These are phyloP conservation scores for Colletotrichum sp. DNA, from an alignment of 2,329 filamentous ascomycete species.

Conservation along the genomic window DNA sequence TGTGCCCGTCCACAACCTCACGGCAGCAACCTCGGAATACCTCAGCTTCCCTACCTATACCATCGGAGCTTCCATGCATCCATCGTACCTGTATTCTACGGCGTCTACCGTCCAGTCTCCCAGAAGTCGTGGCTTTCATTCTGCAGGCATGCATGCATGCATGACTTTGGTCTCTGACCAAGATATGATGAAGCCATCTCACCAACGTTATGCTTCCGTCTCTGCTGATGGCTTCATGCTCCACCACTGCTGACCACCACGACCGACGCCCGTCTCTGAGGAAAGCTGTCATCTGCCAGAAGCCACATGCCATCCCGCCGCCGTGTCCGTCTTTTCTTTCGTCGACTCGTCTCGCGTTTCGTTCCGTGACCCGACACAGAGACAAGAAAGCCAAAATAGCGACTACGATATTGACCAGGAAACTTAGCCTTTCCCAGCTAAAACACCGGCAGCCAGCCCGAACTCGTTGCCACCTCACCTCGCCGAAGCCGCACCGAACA, in stretches of 20 bases:
- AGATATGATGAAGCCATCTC: background rate
- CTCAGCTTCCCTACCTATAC: background rate
- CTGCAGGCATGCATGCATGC: background rate
- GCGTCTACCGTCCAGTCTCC: background rate
- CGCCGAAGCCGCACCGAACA: background rate
- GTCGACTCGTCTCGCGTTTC: background rate
- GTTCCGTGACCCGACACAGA: background rate
- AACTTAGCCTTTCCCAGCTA: background rate
- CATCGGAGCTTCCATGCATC: background rate
- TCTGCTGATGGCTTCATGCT: background rate
- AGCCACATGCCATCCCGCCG: background rate
- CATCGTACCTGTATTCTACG: background rate
- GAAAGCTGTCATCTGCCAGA: background rate
- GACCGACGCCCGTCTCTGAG: background rate
- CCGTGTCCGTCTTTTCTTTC: background rate
- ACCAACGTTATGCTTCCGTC: background rate
- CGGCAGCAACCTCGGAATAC: background rate
- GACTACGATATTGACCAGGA: background rate
- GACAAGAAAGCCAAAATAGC: background rate
- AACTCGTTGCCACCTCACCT: background rate
- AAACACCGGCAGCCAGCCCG: background rate
- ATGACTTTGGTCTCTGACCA: background rate
- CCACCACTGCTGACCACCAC: background rate
- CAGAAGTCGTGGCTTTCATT: background rate
- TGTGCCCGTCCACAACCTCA: background rate